phyloP scores from a whole-genome alignment of 208 protist genomes.

The Wallacemonas sp. region DNA sequence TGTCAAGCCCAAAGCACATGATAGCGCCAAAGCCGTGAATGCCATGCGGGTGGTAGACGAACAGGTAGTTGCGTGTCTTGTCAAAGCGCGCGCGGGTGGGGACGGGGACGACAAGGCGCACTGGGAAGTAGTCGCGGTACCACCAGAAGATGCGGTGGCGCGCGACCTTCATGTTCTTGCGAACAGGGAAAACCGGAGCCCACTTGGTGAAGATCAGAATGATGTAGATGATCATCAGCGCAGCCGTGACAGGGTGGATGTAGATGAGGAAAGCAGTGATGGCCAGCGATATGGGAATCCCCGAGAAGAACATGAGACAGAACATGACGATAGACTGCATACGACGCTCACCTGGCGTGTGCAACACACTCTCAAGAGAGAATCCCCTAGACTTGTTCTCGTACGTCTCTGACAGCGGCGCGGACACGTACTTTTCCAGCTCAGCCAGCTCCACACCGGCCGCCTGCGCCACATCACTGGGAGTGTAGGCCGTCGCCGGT shows the following conservation, averaged over 20 bases:
- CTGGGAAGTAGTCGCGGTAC: constrained; percentile 85
- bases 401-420: constrained; percentile 20
- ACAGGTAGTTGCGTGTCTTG: constrained; percentile 74
- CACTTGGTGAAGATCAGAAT: constrained; percentile 68
- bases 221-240: constrained; percentile 61
- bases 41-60: constrained; percentile 89
- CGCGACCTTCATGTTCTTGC: constrained; percentile 18
- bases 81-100: constrained; percentile 47
- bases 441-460: constrained; percentile 31
- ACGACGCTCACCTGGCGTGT: constrained; percentile 44
- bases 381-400: constrained; percentile 17
- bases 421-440: constrained; percentile 51
- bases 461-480: constrained; percentile 5
- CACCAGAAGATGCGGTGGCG: constrained; percentile 48
- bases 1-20: constrained; percentile 65
- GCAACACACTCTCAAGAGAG: constrained; percentile 44
- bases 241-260: constrained; percentile 37
- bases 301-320: constrained; percentile 72
- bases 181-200: constrained; percentile 39
- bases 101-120: constrained; percentile 62
- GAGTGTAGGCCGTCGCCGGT: neutral
- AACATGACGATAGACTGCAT: constrained; percentile 47
- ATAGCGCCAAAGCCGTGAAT: constrained; percentile 88
- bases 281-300: constrained; percentile 42
- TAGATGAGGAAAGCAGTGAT: constrained; percentile 47